Evolutionary conservation across 129 eudicot species (phyloP).

Genomic region (Flaveria robusta): DNA sequence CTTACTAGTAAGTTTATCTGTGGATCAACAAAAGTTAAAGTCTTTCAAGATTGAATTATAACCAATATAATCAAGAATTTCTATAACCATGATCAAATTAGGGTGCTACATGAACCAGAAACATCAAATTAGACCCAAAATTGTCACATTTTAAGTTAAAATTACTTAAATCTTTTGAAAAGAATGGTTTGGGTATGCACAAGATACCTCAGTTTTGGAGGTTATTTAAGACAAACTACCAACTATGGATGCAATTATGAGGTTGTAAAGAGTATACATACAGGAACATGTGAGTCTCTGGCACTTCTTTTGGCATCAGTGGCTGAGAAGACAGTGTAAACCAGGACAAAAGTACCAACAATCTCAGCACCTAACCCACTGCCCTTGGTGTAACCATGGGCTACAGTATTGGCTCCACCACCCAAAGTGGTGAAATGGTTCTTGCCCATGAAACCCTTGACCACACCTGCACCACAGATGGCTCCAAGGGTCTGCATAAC

Average conservation of each 20-base stretch:
- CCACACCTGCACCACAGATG: slow-evolving; percentile 91
- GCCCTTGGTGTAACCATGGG: slow-evolving; percentile 95
- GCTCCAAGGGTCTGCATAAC: slow-evolving; percentile 93
- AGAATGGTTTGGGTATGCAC: not conserved
- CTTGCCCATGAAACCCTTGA: slow-evolving; percentile 72
- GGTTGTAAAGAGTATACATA: slow-evolving; percentile 39
- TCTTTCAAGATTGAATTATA: slow-evolving; percentile 11
- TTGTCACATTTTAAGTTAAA: not conserved
- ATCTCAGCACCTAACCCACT: slow-evolving; percentile 79
- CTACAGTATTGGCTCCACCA: slow-evolving; percentile 81
- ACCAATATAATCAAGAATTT: not conserved
- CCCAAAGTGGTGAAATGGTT: slow-evolving; percentile 43
- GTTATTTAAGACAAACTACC: slow-evolving; percentile 14
- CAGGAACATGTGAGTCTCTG: slow-evolving; percentile 96
- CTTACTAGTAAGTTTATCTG: not conserved
- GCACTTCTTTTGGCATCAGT: slow-evolving; percentile 98
- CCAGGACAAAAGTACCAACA: slow-evolving; percentile 80
- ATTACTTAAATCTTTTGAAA: slow-evolving; percentile 1
- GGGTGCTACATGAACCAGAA: not conserved
- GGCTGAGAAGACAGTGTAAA: slow-evolving; percentile 83
- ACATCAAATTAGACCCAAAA: not conserved
- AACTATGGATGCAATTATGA: slow-evolving; percentile 23
- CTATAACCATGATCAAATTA: not conserved
- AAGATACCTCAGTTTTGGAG: not conserved
- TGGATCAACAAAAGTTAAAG: not conserved